phyloP scores from a whole-genome alignment of 768 basidiomycete species.

The Agrocybe praecox region DNA sequence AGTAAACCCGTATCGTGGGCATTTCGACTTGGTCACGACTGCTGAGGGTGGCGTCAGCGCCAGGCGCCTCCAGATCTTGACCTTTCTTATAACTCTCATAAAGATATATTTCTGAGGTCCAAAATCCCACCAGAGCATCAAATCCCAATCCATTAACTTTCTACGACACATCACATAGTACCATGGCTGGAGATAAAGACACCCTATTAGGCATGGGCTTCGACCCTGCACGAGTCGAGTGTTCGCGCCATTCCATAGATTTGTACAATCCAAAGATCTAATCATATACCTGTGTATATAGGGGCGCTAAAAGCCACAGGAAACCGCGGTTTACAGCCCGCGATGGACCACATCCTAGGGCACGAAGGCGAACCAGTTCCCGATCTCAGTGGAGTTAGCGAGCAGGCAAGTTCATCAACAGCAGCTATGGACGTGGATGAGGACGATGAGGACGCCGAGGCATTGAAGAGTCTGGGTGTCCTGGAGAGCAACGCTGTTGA shows the following conservation, averaged over 20 bases:
- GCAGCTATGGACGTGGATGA: constrained; percentile 58
- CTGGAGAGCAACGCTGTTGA: constrained; percentile 48
- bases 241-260: constrained; percentile 44
- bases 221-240: constrained; percentile 80
- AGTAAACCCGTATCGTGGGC: neutral
- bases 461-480: constrained; percentile 52
- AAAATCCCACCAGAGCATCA: neutral
- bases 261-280: neutral
- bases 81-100: no score
- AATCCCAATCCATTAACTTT: neutral
- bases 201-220: constrained; percentile 87
- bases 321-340: constrained; percentile 84
- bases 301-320: constrained; percentile 90
- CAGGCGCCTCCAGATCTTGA: neutral
- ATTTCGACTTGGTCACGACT: neutral
- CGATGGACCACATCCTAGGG: constrained; percentile 88
- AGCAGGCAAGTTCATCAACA: constrained; percentile 27
- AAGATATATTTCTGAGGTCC: neutral
- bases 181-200: constrained; percentile 68
- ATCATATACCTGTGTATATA: constrained; percentile 27
- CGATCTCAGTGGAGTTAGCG: constrained; percentile 48
- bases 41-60: neutral
- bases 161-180: neutral
- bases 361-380: constrained; percentile 80
- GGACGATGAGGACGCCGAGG: constrained; percentile 76